Evolutionary conservation across 2,329 filamentous ascomycete genomes (phyloP), one percentile per base, ranked within the genome.

Genomic region (Sporothrix brasiliensis): DNA sequence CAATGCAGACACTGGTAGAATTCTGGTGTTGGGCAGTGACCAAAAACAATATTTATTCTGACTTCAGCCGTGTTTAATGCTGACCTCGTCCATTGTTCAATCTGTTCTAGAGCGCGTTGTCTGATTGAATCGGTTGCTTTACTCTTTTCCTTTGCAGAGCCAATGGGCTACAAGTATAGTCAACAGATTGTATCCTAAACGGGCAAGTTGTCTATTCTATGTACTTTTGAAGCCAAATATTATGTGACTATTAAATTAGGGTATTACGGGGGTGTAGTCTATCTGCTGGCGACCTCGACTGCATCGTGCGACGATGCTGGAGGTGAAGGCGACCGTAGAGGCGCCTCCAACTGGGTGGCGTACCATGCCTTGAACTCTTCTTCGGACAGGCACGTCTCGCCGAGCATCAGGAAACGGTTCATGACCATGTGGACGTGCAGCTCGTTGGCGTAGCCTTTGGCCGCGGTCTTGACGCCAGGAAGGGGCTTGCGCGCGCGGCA

Each of bases 311-410:
- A 63, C 11, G 58, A 47, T 0, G 58, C 39, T 11, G 58, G 39
- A 21, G 58, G 27, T 19, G n/a, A 11, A 3, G 58, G 13, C 2
- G 39, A 19, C 5, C n/a, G 39, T 39, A 44, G 7, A 9, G 58
- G 58, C 14, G 49, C 30, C 1, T 39, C 53, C 24, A 58, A 16
- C 21, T 54, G 81, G 78, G 80, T 11, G 34, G 21, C n/a, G 3
- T 61, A 34, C 69, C 69, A 70, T 11, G 49, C 47, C 7, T 24
- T 30, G 41, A 70, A 67, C 13, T 67, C 52, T 14, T 53, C 27
- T n/a, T 70, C 69, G 3, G 69, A 70, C 14, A 44, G 30, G 63
- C 63, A 70, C 16, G 27, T 27, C n/a, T 58, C 53, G 54, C 67
- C 67, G 21, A 70, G 54, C 9, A 34, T 34, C 2, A 70, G 44